phyloP scores from a whole-genome alignment of 2,329 filamentous ascomycete genomes.

The Calonectria multiphialidica region DNA sequence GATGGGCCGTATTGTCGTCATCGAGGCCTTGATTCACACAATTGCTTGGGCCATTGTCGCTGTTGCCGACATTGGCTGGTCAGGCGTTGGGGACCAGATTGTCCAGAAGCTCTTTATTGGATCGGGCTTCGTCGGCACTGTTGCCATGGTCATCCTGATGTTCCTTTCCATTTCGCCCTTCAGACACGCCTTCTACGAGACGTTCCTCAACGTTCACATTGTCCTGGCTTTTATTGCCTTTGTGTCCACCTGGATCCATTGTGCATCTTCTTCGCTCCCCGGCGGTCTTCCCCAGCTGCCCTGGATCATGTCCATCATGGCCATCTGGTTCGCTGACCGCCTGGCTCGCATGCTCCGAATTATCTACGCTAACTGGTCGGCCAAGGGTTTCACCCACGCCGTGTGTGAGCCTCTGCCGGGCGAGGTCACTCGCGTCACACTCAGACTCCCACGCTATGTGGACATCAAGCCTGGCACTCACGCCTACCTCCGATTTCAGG shows the following conservation, averaged over 20 bases:
- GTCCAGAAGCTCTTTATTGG: slow-evolving; percentile 72
- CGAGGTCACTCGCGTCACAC: slow-evolving; percentile 77
- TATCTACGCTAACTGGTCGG: slow-evolving; percentile 74
- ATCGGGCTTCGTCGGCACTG: slow-evolving; percentile 72
- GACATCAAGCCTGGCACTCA: slow-evolving; percentile 78
- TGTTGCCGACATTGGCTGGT: slow-evolving; percentile 73
- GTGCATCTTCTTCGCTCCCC: slow-evolving; percentile 72
- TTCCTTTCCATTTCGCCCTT: slow-evolving; percentile 82
- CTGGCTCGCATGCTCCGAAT: slow-evolving; percentile 72
- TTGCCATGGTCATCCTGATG: slow-evolving; percentile 74
- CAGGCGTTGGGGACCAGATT: slow-evolving; percentile 67
- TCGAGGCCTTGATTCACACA: slow-evolving; percentile 77
- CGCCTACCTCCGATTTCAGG: slow-evolving; percentile 78
- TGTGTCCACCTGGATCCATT: slow-evolving; percentile 82
- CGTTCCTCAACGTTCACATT: slow-evolving; percentile 90
- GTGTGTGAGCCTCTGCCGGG: slow-evolving; percentile 76
- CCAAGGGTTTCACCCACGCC: slow-evolving; percentile 71
- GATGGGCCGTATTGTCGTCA: slow-evolving; percentile 80
- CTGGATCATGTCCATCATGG: slow-evolving; percentile 80
- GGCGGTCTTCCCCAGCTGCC: slow-evolving; percentile 78
- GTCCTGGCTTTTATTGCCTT: slow-evolving; percentile 77
- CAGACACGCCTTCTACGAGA: slow-evolving; percentile 96
- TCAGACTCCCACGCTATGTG: slow-evolving; percentile 76
- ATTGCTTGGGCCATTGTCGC: slow-evolving; percentile 81
- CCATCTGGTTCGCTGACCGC: slow-evolving; percentile 84